Evolutionary conservation across 352 stramenopile genomes (phyloP), one percentile per base, ranked within the genome.

Genomic region (Globisporangium parvum): DNA sequence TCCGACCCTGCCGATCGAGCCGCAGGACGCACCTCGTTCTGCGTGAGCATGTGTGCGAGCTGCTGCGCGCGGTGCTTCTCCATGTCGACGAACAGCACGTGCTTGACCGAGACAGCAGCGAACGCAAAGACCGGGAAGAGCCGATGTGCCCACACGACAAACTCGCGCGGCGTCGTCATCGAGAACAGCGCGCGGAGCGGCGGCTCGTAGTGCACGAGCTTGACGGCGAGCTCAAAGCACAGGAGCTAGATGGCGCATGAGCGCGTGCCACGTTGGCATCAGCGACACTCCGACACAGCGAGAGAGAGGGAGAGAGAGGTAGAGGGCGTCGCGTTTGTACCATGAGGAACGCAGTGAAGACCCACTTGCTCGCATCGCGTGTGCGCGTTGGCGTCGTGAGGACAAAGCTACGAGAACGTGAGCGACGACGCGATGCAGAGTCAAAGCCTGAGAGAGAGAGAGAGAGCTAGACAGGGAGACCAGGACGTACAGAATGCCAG

Each of bases 71-170:
- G 74, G 41, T 89, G 79, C 31, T 79, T 65, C 33, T 86, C 74
- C 66, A 87, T 53, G 54, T 89, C 76, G 35, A 89, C 55, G 47
- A 71, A 86, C 35, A 80, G 81, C 9, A 77, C 62, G 18, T 71
- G 77, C 52, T 84, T 84, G 23, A 80, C 69, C 23, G 60, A 69
- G 37, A 81, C 60, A 21, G 58, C 47, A 0, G 69, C 55, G 44
- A 85, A 79, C 17, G 66, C 70, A 8, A 78, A 48, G 33, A 86
- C 73, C 2, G 74, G 77, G 48, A 84, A 80, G 5, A 80, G 61
- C 0, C 74, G 71, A 57, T 87, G 77, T 18, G 63, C 59, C 74
- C 77, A 87, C 39, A 78, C 44, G 44, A 89, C 53, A 49, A 78
- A 74, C 60, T 89, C 79, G 37, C 70, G 69, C 23, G 79, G 79